Conservation (phyloP, 768 basidiomycete genomes). For the Porpolomopsis calyptriformis region DNA sequence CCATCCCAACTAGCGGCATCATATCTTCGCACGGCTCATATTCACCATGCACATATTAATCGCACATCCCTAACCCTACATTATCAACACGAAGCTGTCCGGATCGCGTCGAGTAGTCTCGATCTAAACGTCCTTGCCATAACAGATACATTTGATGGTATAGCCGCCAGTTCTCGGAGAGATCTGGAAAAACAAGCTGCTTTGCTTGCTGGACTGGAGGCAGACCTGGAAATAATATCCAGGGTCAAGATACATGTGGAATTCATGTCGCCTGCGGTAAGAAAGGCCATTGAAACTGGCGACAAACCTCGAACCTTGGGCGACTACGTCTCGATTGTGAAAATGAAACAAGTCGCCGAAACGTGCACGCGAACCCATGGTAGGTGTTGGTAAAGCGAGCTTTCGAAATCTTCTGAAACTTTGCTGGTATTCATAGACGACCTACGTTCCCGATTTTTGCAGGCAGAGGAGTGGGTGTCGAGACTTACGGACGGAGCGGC, state of each 20-base stretch:
- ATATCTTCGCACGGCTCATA: conserved; percentile 51
- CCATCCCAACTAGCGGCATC: conserved; percentile 57
- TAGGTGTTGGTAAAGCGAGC: conserved; percentile 22
- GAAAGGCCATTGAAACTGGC: conserved; percentile 63
- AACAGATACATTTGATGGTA: conserved; percentile 56
- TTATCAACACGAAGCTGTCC: conserved; percentile 58
- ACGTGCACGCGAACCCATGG: conserved; percentile 61
- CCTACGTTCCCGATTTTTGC: conserved; percentile 40
- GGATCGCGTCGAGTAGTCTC: conserved; percentile 61
- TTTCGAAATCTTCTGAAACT: neutral
- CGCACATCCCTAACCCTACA: conserved; percentile 42
- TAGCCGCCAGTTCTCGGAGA: conserved; percentile 41
- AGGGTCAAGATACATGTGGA: conserved; percentile 62
- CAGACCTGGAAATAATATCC: conserved; percentile 62
- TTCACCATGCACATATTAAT: conserved; percentile 53
- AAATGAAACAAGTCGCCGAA: conserved; percentile 74
- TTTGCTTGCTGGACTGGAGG: conserved; percentile 52
- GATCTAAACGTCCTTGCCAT: conserved; percentile 66
- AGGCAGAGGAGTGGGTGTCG: conserved; percentile 42
- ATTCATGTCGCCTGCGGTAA: conserved; percentile 57
- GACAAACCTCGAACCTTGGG: conserved; percentile 59
- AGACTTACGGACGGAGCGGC: conserved; percentile 50
- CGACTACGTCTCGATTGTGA: conserved; percentile 68
- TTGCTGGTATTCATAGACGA: conserved; percentile 43
- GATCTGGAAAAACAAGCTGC: conserved; percentile 60